These are phyloP conservation scores for Musa schizocarpa DNA, from an alignment of 176 grass and related monocot genomes.

Conservation along the genomic window DNA sequence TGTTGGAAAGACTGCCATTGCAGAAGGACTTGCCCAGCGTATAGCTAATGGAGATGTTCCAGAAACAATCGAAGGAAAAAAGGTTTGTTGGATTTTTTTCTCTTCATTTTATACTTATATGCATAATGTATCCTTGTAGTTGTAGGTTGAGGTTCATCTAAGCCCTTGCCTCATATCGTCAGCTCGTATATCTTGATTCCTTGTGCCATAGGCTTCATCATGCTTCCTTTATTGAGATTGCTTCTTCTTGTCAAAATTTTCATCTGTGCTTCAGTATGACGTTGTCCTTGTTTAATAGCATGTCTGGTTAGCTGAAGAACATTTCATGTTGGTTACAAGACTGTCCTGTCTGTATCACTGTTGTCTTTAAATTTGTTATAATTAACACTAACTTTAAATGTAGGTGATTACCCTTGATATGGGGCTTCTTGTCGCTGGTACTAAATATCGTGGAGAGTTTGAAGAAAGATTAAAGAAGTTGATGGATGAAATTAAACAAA, in stretches of 20 bases:
- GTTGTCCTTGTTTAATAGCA: too few relatives aligned
- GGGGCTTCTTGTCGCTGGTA: conserved; percentile 98
- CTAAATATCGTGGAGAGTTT: conserved; percentile 93
- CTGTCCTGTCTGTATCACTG: too few relatives aligned
- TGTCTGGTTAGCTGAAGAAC: too few relatives aligned
- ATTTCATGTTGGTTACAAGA: too few relatives aligned
- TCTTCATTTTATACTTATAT: background rate
- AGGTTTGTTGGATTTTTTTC: conserved; percentile 34
- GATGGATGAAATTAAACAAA: conserved; percentile 98
- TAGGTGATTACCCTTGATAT: conserved; percentile 99
- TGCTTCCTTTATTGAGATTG: too few relatives aligned
- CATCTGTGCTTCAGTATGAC: too few relatives aligned
- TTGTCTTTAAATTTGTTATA: background rate
- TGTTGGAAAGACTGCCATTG: conserved; percentile 96
- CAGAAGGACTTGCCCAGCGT: conserved; percentile 84
- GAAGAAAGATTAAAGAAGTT: conserved; percentile 96
- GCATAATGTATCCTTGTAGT: background rate
- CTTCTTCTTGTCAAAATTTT: too few relatives aligned
- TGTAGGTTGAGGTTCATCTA: too few relatives aligned
- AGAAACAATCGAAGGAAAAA: conserved; percentile 97
- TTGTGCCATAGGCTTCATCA: too few relatives aligned
- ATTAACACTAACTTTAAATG: background rate
- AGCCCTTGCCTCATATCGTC: too few relatives aligned
- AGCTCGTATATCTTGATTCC: too few relatives aligned
- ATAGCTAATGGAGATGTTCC: conserved; percentile 86